These are phyloP conservation scores for Medicago ruthenica DNA, from an alignment of 306 rosid genomes.

Conservation along the genomic window DNA sequence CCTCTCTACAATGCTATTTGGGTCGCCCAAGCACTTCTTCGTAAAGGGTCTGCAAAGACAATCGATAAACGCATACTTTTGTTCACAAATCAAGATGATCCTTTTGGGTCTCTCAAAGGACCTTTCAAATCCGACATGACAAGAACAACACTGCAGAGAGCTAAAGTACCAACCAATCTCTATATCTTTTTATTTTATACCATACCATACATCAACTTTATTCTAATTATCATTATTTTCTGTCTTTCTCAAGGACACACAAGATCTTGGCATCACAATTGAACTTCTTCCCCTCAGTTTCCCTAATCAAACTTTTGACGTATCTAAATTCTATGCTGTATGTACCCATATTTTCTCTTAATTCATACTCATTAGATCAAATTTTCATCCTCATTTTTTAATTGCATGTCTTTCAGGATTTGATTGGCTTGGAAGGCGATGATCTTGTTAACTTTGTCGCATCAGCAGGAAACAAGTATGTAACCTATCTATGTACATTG, in stretches of 20 bases:
- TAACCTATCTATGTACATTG: background rate
- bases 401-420: conserved; percentile 59
- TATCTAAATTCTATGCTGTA: conserved; percentile 83
- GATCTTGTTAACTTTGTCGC: conserved; percentile 71
- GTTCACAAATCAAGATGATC: conserved; percentile 95
- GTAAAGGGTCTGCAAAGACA: conserved; percentile 82
- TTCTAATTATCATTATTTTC: conserved; percentile 20
- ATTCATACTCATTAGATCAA: conserved; percentile 16
- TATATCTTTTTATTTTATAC: too few species aligned
- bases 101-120: conserved; percentile 77
- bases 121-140: conserved; percentile 77
- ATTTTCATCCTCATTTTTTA: conserved; percentile 29
- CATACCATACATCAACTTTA: too few species aligned
- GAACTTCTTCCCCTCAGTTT: conserved; percentile 86
- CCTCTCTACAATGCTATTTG: conserved; percentile 90
- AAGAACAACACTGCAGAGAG: conserved; percentile 89
- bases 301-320: conserved; percentile 60
- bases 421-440: conserved; percentile 76
- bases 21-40: conserved; percentile 93
- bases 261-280: conserved; percentile 85
- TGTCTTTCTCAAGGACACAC: conserved; percentile 73
- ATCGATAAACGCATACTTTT: conserved; percentile 82
- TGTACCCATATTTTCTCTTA: conserved; percentile 41
- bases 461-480: conserved; percentile 74
- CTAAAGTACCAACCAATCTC: conserved; percentile 55